Conservation (phyloP, 2,329 filamentous ascomycete species). For the Diaporthe citri region DNA sequence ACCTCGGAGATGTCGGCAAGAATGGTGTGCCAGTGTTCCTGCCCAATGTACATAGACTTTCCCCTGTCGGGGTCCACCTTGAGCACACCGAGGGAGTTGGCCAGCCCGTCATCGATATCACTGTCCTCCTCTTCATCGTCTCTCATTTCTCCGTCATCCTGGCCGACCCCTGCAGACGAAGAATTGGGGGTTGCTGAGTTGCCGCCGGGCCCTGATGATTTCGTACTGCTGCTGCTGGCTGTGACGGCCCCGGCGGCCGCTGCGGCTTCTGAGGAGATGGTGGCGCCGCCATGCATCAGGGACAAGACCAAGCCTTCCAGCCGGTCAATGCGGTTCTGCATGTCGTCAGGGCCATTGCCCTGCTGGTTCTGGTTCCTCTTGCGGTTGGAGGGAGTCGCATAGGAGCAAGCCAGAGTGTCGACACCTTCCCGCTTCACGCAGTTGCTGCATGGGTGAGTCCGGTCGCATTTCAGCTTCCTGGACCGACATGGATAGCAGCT, state of each 20-base stretch:
- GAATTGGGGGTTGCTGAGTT: conserved; percentile 59
- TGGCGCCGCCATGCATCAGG: conserved; percentile 88
- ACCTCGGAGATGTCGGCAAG: conserved; percentile 90
- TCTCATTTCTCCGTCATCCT: conserved; percentile 64
- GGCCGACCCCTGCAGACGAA: conserved; percentile 63
- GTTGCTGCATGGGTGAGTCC: conserved; percentile 91
- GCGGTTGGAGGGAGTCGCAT: conserved; percentile 77
- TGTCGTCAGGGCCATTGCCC: conserved; percentile 83
- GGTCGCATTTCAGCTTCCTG: conserved; percentile 98
- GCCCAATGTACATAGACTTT: conserved; percentile 84
- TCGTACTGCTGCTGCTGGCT: conserved; percentile 47
- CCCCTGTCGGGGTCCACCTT: conserved; percentile 83
- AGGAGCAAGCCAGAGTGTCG: conserved; percentile 85
- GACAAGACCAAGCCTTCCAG: conserved; percentile 92
- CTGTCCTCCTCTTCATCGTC: conserved; percentile 72
- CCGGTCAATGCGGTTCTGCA: conserved; percentile 98
- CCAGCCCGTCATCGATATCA: conserved; percentile 76
- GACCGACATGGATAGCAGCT: conserved; percentile 93
- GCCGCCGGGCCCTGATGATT: conserved; percentile 48
- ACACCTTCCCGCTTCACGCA: conserved; percentile 91
- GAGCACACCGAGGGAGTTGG: conserved; percentile 82
- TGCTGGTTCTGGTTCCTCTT: conserved; percentile 80
- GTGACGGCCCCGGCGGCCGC: conserved; percentile 47
- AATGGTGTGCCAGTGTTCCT: conserved; percentile 86
- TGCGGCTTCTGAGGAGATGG: conserved; percentile 53